A percentile compares a stretch with the other conserved stretches of the same genome.
These are phyloP conservation scores for Drechmeria coniospora DNA, from an alignment of 2,329 filamentous ascomycete species.

Conservation along the genomic window DNA sequence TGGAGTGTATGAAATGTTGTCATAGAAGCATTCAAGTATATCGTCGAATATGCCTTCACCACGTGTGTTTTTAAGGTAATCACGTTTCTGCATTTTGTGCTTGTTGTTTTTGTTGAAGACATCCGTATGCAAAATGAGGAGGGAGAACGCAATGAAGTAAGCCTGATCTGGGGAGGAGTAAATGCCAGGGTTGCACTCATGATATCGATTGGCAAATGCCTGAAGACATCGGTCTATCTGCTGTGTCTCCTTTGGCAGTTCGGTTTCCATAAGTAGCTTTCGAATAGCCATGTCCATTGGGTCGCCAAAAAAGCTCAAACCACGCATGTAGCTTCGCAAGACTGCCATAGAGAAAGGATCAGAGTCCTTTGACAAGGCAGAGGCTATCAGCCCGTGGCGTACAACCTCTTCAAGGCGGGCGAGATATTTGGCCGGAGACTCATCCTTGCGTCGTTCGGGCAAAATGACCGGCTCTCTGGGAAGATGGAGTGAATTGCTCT, in stretches of 20 bases:
- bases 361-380: slow-evolving; percentile 68
- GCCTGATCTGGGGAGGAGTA: slow-evolving; percentile 83
- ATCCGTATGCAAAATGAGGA: slow-evolving; percentile 91
- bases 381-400: slow-evolving; percentile 69
- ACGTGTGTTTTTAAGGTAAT: slow-evolving; percentile 89
- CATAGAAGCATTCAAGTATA: slow-evolving; percentile 89
- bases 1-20: slow-evolving; percentile 95
- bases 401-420: slow-evolving; percentile 67
- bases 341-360: slow-evolving; percentile 75
- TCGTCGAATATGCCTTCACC: slow-evolving; percentile 90
- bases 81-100: slow-evolving; percentile 91
- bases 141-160: slow-evolving; percentile 96
- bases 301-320: slow-evolving; percentile 89
- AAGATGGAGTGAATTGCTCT: slow-evolving; percentile 70
- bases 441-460: slow-evolving; percentile 70
- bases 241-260: slow-evolving; percentile 91
- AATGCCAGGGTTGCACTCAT: slow-evolving; percentile 95
- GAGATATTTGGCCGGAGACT: slow-evolving; percentile 82
- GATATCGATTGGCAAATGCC: slow-evolving; percentile 88
- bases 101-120: slow-evolving; percentile 99
- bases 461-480: slow-evolving; percentile 55
- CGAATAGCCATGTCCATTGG: slow-evolving; percentile 96
- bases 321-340: slow-evolving; percentile 85
- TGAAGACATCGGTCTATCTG: slow-evolving; percentile 92
- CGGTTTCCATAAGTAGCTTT: slow-evolving; percentile 91